Evolutionary conservation across 1,284 basidiomycete genomes (phyloP), one percentile per base, ranked within the genome.

Genomic region (Melampsora larici-populina): DNA sequence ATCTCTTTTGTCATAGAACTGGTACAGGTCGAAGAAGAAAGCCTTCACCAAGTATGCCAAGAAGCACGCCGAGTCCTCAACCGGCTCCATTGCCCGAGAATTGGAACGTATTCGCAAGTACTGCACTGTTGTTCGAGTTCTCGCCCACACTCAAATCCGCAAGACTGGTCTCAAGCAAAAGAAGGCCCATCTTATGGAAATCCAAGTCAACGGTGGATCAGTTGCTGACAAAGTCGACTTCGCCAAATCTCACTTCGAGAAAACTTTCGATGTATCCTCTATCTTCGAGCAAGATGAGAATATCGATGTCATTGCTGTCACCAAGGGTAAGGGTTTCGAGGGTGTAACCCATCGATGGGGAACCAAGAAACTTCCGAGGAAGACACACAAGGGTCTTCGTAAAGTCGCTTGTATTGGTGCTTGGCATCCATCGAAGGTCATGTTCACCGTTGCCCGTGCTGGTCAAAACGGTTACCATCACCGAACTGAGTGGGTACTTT

Each of bases 11-110:
- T 48, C 43, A 6, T 81, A 82, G 90, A 99, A 98, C 90, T 99
- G 97, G 97, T 99, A 99, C 89, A 91, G 93, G 83, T 96, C 93
- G 79, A 99, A 99, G 92, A 99, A 98, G 90, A 99, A 99, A 91
- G 96, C 96, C 67, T 98, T 98, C 90, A 98, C 96, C 83, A 86
- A 87, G 84, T 80, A 80, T 72, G 79, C 80, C 80, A 81, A 81
- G 79, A 98, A 97, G 89, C 92, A 97, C 86, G 92, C 95, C 78
- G 96, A 98, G 87, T 89, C 89, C 84, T 94, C 94, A 84, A 81
- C 80, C 77, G 93, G 94, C 86, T 93, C 93, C 77, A 89, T 94
- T 84, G 88, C 90, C 80, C 93, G 95, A 84, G 97, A 99, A 86
- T 91, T 99, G 83, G 96, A 99, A 89, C 94, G 97, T 83, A 98